Percentiles rank a stretch among this genome's conserved stretches.
Conservation (phyloP, 202 grass and related monocot species). For the Hordeum pubiflorum region DNA sequence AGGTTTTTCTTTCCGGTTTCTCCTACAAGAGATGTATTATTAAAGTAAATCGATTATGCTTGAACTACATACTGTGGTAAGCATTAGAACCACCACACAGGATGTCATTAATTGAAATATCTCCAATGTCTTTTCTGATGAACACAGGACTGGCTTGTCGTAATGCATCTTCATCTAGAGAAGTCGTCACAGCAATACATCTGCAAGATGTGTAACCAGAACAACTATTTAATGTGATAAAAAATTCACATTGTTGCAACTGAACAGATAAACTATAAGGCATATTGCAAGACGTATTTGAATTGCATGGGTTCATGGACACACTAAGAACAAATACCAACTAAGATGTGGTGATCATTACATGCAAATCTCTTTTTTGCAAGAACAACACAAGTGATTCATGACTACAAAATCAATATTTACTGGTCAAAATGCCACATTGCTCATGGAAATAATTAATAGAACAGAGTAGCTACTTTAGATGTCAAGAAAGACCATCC, state of each 20-base stretch:
- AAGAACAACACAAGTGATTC: not conserved
- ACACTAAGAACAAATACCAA: not conserved
- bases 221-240: constrained; percentile 13
- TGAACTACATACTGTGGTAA: constrained; percentile 77
- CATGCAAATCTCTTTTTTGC: not conserved
- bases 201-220: constrained; percentile 45
- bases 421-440: not conserved
- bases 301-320: constrained; percentile 5
- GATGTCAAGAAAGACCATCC: not conserved
- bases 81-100: constrained; percentile 78
- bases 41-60: constrained; percentile 22
- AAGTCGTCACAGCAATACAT: constrained; percentile 94
- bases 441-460: not conserved
- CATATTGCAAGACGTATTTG: not conserved
- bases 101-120: constrained; percentile 91
- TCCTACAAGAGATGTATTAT: constrained; percentile 37
- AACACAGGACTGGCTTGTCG: constrained; percentile 60
- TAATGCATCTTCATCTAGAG: constrained; percentile 65
- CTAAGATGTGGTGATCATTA: not conserved
- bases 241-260: not conserved
- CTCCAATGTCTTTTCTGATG: constrained; percentile 79
- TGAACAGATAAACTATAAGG: not conserved
- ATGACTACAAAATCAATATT: not conserved
- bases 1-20: constrained; percentile 14
- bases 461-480: not conserved